These are phyloP conservation scores for Zostera marina DNA, from an alignment of 116 monocot genomes.

Conservation along the genomic window DNA sequence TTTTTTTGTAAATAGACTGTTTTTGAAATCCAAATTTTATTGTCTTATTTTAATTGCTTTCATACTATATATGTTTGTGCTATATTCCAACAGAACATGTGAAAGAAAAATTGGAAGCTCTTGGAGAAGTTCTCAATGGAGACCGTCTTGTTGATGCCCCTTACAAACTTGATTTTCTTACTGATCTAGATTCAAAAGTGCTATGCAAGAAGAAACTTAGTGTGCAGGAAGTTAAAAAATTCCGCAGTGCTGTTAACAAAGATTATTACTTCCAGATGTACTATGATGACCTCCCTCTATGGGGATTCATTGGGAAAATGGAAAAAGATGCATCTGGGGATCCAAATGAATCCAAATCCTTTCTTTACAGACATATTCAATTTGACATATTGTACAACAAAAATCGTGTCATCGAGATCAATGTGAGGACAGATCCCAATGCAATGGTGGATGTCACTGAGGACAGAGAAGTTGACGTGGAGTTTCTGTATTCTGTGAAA, in stretches of 20 bases:
- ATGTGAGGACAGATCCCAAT: constrained; percentile 23
- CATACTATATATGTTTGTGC: background rate
- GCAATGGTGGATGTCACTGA: constrained; percentile 37
- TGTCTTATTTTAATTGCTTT: background rate
- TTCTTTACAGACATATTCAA: constrained; percentile 30
- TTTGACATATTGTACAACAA: constrained; percentile 37
- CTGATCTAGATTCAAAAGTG: constrained; percentile 2
- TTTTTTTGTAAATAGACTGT: background rate
- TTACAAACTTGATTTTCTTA: constrained; percentile 10
- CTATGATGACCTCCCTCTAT: constrained; percentile 21
- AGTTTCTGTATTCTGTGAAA: constrained; percentile 41
- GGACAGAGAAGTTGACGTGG: constrained; percentile 29
- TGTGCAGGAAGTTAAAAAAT: constrained; percentile 11
- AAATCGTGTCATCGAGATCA: constrained; percentile 43
- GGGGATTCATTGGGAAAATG: constrained; percentile 15
- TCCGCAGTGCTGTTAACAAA: constrained; percentile 8
- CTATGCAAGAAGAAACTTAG: constrained; percentile 8
- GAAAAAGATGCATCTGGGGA: constrained; percentile 9
- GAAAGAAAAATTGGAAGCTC: constrained; percentile 17
- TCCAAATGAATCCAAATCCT: constrained; percentile 22
- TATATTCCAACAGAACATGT: constrained; percentile 2
- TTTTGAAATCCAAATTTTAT: background rate
- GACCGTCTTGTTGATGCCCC: constrained; percentile 17
- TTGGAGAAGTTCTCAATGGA: constrained; percentile 17
- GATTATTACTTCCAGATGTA: constrained; percentile 25